phyloP scores from a whole-genome alignment of 805 yeast genomes.

The Suhomyces sp. region DNA sequence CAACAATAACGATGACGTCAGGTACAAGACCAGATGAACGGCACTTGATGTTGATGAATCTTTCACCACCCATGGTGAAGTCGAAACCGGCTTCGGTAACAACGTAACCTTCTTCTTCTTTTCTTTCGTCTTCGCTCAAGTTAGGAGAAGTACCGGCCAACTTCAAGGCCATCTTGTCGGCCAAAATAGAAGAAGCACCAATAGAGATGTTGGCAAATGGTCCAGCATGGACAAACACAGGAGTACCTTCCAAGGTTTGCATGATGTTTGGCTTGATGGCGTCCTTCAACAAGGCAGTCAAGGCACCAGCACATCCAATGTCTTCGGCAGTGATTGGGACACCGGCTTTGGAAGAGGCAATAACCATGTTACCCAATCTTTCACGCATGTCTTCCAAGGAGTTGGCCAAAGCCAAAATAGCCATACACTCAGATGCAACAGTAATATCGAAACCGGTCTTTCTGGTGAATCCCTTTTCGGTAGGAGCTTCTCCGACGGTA shows the following conservation, averaged over 20 bases:
- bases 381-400: conserved; percentile 79
- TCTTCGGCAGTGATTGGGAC: conserved; percentile 92
- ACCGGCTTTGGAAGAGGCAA: conserved; percentile 72
- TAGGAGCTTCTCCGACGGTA: conserved; percentile 88
- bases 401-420: conserved; percentile 81
- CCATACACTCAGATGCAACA: conserved; percentile 96
- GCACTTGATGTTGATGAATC: conserved; percentile 87
- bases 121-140: conserved; percentile 39
- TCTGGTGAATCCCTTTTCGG: conserved; percentile 86
- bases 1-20: conserved; percentile 75
- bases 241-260: conserved; percentile 98
- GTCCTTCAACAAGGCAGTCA: conserved; percentile 91
- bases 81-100: conserved; percentile 98
- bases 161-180: conserved; percentile 89
- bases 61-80: conserved; percentile 99
- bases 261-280: conserved; percentile 94
- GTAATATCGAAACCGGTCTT: conserved; percentile 93
- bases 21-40: conserved; percentile 78
- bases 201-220: conserved; percentile 97
- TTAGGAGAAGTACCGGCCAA: conserved; percentile 67
- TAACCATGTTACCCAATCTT: conserved; percentile 85
- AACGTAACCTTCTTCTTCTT: conserved; percentile 72
- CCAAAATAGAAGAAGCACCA: conserved; percentile 93
- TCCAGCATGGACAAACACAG: conserved; percentile 96
- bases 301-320: conserved; percentile 92